phyloP scores from a whole-genome alignment of 768 basidiomycete genomes.

The Lactarius quietus region DNA sequence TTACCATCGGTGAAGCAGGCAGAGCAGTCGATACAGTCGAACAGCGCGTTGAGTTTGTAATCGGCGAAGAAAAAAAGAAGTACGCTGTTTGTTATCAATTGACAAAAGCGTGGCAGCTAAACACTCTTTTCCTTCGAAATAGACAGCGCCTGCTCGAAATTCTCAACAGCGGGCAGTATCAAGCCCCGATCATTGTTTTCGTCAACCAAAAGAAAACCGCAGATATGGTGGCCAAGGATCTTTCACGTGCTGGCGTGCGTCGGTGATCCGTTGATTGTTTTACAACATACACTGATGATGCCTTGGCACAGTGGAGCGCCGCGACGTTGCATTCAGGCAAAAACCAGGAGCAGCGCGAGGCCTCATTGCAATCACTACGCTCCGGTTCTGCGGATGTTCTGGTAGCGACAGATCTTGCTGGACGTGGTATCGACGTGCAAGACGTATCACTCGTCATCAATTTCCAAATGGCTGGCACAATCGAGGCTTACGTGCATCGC shows the following conservation, averaged over 20 bases:
- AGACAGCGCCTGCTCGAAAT: conserved; percentile 88
- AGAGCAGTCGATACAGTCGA: conserved; percentile 98
- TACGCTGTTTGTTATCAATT: conserved; percentile 37
- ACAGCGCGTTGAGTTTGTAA: conserved; percentile 91
- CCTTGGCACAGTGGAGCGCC: conserved; percentile 67
- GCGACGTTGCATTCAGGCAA: conserved; percentile 96
- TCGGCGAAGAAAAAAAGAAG: conserved; percentile 96
- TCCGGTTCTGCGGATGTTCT: conserved; percentile 84
- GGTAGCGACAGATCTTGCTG: conserved; percentile 96
- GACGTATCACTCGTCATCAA: conserved; percentile 96
- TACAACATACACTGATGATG: background rate
- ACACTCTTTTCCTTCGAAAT: conserved; percentile 9
- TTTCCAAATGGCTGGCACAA: conserved; percentile 94
- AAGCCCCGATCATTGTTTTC: conserved; percentile 95
- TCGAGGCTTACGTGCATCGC: conserved; percentile 97
- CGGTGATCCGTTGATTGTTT: background rate
- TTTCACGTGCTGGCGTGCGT: conserved; percentile 83
- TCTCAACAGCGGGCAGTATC: conserved; percentile 77
- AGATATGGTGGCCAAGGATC: conserved; percentile 94
- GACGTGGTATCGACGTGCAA: conserved; percentile 98
- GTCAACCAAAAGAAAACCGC: conserved; percentile 99
- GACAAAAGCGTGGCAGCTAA: background rate
- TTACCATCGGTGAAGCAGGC: conserved; percentile 97
- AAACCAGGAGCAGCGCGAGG: conserved; percentile 96
- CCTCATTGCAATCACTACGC: conserved; percentile 80